Evolutionary conservation across 169 alveolate species (phyloP).

Genomic region (Pseudocohnilembus persalinus): DNA sequence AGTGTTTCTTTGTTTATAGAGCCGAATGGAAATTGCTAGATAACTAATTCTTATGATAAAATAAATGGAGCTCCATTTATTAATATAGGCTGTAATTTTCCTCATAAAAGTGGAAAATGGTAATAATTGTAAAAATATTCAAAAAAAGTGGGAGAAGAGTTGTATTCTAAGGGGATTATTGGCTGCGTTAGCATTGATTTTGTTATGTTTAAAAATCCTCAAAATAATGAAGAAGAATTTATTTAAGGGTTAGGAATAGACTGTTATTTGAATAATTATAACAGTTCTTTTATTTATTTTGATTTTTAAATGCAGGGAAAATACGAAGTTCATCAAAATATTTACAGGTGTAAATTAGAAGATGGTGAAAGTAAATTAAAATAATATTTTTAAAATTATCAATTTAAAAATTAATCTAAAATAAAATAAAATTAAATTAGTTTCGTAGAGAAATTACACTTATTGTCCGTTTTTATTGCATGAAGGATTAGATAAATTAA

Average conservation of each 20-base stretch:
- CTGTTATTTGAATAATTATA: constrained; percentile 55
- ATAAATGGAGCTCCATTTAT: constrained; percentile 72
- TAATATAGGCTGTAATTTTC: constrained; percentile 76
- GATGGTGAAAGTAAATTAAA: neutral
- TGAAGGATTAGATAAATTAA: constrained; percentile 65
- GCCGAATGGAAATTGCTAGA: constrained; percentile 73
- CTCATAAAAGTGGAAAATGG: constrained; percentile 68
- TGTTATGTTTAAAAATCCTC: constrained; percentile 68
- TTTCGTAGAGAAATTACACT: constrained; percentile 41
- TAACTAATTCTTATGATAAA: constrained; percentile 82
- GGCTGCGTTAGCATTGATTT: constrained; percentile 87
- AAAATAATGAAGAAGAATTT: neutral
- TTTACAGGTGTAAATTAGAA: neutral
- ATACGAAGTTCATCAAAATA: constrained; percentile 28
- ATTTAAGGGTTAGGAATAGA: constrained; percentile 69
- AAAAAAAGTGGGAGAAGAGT: constrained; percentile 68
- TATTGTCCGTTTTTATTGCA: constrained; percentile 62
- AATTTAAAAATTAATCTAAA: constrained; percentile 23
- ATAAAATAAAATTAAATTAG: constrained; percentile 37
- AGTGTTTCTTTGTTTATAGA: constrained; percentile 73
- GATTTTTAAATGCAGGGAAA: constrained; percentile 71
- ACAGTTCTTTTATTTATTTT: constrained; percentile 61
- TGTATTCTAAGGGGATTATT: constrained; percentile 77
- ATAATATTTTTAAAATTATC: constrained; percentile 2
- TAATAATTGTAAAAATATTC: constrained; percentile 66